These are phyloP conservation scores for Kingdonia uniflora DNA, from an alignment of 164 flowering plant species.

Conservation along the genomic window DNA sequence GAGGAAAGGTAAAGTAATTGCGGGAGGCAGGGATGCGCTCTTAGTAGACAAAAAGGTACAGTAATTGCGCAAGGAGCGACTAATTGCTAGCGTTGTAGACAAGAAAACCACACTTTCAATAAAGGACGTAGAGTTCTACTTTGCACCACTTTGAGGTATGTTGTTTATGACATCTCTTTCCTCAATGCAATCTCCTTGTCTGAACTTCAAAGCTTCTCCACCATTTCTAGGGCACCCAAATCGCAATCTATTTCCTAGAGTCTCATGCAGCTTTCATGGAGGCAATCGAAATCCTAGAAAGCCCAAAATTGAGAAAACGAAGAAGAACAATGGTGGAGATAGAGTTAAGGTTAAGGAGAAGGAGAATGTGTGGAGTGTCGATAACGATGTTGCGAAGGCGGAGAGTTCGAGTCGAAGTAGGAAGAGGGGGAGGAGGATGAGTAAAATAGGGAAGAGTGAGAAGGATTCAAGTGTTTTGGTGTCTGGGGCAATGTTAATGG, in stretches of 20 bases:
- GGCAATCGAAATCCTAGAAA: constrained; percentile 12
- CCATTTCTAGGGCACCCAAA: constrained; percentile 3
- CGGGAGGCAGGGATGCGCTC: background rate
- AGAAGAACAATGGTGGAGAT: constrained; percentile 8
- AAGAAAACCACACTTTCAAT: background rate
- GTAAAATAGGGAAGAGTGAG: constrained; percentile 2
- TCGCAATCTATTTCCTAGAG: constrained; percentile 2
- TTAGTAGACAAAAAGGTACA: too few species aligned
- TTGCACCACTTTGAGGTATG: background rate
- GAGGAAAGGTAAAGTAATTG: too few species aligned
- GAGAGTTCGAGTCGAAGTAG: constrained; percentile 1
- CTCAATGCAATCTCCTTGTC: constrained; percentile 12
- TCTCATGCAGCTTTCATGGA: constrained; percentile 18
- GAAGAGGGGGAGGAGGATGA: constrained; percentile 12
- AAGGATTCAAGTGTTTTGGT: constrained; percentile 37
- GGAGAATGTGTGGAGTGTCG: constrained; percentile 91
- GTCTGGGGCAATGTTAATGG: constrained; percentile 75
- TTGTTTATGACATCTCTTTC: constrained; percentile 6
- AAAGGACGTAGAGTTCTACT: too few species aligned
- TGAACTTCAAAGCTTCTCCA: constrained; percentile 5
- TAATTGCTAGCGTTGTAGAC: background rate
- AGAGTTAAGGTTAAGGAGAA: constrained; percentile 26
- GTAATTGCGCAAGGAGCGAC: too few species aligned
- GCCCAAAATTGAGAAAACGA: constrained; percentile 4
- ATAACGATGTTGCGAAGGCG: constrained; percentile 48